Conservation (phyloP, 768 basidiomycete genomes). For the Pisolithus sp. region DNA sequence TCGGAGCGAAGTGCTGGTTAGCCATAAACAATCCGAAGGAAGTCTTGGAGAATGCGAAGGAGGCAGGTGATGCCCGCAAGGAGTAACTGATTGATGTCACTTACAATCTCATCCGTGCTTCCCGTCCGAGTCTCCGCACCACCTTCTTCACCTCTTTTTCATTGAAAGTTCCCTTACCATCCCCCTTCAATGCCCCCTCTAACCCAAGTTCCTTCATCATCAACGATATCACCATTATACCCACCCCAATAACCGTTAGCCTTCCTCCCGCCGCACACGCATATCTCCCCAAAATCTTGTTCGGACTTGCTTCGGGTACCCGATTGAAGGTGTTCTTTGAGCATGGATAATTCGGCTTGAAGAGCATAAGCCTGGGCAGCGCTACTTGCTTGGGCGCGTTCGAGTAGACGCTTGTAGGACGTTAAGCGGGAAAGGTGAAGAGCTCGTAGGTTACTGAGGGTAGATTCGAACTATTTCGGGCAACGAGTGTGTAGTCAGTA, state of each 20-base stretch:
- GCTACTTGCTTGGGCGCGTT: conserved; percentile 70
- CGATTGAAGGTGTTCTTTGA: conserved; percentile 41
- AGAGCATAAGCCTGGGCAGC: conserved; percentile 82
- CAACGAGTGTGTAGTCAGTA: conserved; percentile 3
- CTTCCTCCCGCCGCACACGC: conserved; percentile 56
- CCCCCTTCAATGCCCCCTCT: conserved; percentile 41
- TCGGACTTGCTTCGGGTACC: conserved; percentile 7
- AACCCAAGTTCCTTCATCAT: conserved; percentile 39
- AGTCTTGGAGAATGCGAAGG: no score
- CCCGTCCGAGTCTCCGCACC: conserved; percentile 52
- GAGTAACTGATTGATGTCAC: conserved; percentile 20
- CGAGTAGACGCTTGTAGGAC: conserved; percentile 73
- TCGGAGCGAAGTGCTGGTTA: neutral
- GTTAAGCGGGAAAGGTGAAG: conserved; percentile 52
- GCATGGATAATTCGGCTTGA: conserved; percentile 69
- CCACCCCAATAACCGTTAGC: conserved; percentile 69
- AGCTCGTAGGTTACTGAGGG: conserved; percentile 34
- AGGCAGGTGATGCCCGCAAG: no score
- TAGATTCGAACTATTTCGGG: conserved; percentile 35
- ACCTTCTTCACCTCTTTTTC: conserved; percentile 66
- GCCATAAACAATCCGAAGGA: no score
- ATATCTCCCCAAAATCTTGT: conserved; percentile 26
- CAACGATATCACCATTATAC: conserved; percentile 42
- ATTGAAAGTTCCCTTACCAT: conserved; percentile 51
- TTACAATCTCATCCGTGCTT: conserved; percentile 70